These are phyloP conservation scores for Phytophthora foliorum DNA, from an alignment of 352 stramenopile species.

Conservation along the genomic window DNA sequence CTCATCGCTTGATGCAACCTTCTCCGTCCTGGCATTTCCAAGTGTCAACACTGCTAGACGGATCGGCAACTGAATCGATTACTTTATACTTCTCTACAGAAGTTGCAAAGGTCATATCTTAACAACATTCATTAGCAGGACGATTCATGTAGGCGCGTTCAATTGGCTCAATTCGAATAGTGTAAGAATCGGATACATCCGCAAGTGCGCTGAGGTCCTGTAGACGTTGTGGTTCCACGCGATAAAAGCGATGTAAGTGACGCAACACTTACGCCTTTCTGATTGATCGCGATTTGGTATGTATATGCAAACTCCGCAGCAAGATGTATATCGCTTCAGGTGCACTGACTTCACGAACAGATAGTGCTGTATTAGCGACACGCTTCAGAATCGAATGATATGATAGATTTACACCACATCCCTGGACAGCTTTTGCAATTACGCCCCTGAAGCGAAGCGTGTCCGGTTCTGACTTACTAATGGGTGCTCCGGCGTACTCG, in stretches of 20 bases:
- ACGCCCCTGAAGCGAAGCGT: no score
- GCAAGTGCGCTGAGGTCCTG: neutral
- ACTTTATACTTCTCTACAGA: neutral
- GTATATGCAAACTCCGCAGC: neutral
- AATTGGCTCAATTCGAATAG: neutral
- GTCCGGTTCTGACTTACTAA: no score
- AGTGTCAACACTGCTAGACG: no score
- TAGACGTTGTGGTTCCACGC: neutral
- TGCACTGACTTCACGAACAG: neutral
- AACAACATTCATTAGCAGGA: neutral
- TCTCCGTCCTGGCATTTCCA: no score
- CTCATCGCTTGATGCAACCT: no score
- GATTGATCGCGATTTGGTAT: neutral
- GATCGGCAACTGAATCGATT: neutral
- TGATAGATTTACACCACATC: no score
- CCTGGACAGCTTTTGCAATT: no score
- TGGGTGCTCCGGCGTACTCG: no score
- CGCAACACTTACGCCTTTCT: neutral
- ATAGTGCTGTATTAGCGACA: neutral
- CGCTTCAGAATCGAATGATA: no score
- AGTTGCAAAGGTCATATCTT: neutral
- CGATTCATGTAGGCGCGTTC: slow-evolving; percentile 4
- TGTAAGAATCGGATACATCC: neutral
- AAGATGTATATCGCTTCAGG: neutral
- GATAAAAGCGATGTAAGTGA: neutral